Evolutionary conservation across 495 filamentous ascomycete genomes (phyloP), one percentile per base, ranked within the genome.

Genomic region (Penicillium antarcticum): DNA sequence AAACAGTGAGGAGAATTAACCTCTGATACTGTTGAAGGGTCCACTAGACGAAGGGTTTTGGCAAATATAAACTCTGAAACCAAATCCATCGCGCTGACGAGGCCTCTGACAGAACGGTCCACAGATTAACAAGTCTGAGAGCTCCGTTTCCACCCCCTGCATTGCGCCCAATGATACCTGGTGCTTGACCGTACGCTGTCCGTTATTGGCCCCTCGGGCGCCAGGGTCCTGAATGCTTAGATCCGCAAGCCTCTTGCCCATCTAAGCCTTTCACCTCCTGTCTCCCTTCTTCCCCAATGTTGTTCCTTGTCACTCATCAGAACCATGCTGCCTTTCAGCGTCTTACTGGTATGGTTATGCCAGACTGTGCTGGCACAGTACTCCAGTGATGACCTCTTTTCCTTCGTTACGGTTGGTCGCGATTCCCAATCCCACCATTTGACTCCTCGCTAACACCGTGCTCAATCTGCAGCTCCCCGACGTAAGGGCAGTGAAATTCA

Each of bases 401-500:
- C 47, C 14, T 49, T 49, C 47, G 47, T 49, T 49, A 49, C 47
- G 17, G 47, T 49, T 36, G 29, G n/a, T 13, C 32, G 2, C 32
- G 7, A 36, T 13, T 45, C 18, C 44, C 18, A 36, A 18, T 45
- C 18, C 44, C 18, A 36, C 14, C 16, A 10, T 7, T 33, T 34
- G 4, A 11, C 33, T 34, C 26, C 24, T n/a, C 29, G 17, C 40
- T 56, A 34, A 56, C 34, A 50, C 29, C 12, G 47, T 43, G 17
- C 34, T 33, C 35, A 36, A 40, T 17, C 24, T 33, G 26, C 48
- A 70, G 65, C 55, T 68, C 14, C 67, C 67, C 7, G 56, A 70
- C 16, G 53, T 55, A 21, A 57, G 57, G 16, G 62, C 65, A n/a
- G 38, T 64, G 29, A 70, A 61, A 48, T 70, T 62, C 53, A 38